Evolutionary conservation across 176 grass and related monocot genomes (phyloP).

Genomic region (Zea mays): Zm-B73-REFERENCE-NAM-5.0 NC_050104.1:99578501-99579000

Average conservation of each 20-base stretch:
- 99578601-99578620: too few relatives aligned
- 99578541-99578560: too few relatives aligned
- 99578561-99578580: too few relatives aligned
- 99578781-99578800: not conserved
- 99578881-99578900: constrained; percentile 67
- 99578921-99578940: constrained; percentile 45
- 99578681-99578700: too few relatives aligned
- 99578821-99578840: constrained; percentile 93
- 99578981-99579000: constrained; percentile 29
- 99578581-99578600: too few relatives aligned
- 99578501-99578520: too few relatives aligned
- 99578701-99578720: not conserved
- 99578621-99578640: too few relatives aligned
- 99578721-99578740: not conserved
- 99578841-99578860: constrained; percentile 78
- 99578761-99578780: not conserved
- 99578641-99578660: too few relatives aligned
- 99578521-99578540: too few relatives aligned
- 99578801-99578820: constrained; percentile 83
- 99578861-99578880: constrained; percentile 96
- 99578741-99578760: not conserved
- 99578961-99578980: not conserved
- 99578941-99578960: constrained; percentile 14
- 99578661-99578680: too few relatives aligned
- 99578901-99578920: constrained; percentile 59